Evolutionary conservation across 371 early-diverging fungal genomes (phyloP), one percentile per base, ranked within the genome.

Genomic region (Circinella umbellata): DNA sequence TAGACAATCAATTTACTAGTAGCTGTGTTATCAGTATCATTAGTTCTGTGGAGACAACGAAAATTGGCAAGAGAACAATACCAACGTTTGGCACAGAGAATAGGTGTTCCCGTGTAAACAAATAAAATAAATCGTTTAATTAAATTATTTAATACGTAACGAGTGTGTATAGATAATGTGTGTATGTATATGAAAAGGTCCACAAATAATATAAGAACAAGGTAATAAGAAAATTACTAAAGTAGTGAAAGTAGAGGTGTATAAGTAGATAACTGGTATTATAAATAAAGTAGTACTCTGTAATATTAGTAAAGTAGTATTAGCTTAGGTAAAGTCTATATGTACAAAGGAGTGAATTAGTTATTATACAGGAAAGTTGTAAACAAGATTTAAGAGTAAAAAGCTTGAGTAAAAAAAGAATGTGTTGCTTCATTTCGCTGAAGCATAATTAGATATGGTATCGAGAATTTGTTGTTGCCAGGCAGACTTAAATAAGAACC

Each of bases 11-110:
- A 81, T 63, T n/a, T 77, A 3, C 60, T 66, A 4, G 62, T 81
- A 8, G 78, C 79, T n/a, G 66, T 84, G 1, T 34, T 73, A 0
- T 76, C 84, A 1, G 51, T 84, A 1, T 54, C 64, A 4, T 49
- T 84, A 2, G 77, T 81, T 34, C 51, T 72, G 11, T 84, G 84
- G 84, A 67, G 84, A 70, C 84, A 81, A 55, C 69, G 80, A 20
- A 80, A 78, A 42, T 67, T 84, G 9, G 73, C 79, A 13, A 60
- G 75, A 20, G 82, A 84, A 49, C 80, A 84, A 63, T 79, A 84
- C 38, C 77, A 76, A 46, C 74, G 70, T 49, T 61, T 84, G 62
- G 82, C 80, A 3, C 79, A 79, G 46, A 66, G 84, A 20, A 84
- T 84, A 61, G 84, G 84, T 1, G 74, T 77, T n/a, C 66, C 72